These are phyloP conservation scores for Hysterium pulicare DNA, from an alignment of 2,329 filamentous ascomycete genomes.

Conservation along the genomic window DNA sequence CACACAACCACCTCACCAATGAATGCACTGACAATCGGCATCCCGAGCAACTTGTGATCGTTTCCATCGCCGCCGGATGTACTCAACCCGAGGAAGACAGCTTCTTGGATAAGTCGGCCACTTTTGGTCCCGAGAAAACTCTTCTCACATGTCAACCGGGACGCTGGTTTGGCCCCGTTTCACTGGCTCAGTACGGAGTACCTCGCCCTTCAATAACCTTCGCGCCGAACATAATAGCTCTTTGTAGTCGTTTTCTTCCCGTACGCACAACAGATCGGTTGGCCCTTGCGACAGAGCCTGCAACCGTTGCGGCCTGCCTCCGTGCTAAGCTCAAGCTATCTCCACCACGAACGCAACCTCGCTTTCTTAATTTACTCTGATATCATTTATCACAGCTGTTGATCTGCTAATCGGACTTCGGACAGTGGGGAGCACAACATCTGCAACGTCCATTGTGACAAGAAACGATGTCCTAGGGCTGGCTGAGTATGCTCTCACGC, in stretches of 20 bases:
- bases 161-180: not conserved
- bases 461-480: slow-evolving; percentile 1
- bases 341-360: not conserved
- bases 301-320: not conserved
- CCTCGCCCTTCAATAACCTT: not conserved
- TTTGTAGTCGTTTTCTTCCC: not conserved
- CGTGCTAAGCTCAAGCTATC: not conserved
- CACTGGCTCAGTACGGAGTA: not conserved
- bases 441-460: not conserved
- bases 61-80: not conserved
- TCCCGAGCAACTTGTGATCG: not conserved
- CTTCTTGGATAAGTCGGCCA: not conserved
- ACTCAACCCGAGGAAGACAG: not conserved
- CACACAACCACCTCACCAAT: too few species aligned
- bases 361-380: not conserved
- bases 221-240: not conserved
- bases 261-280: not conserved
- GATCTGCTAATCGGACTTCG: slow-evolving; percentile 2
- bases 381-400: not conserved
- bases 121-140: not conserved
- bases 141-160: not conserved
- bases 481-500: not conserved
- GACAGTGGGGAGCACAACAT: slow-evolving; percentile 2
- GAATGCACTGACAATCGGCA: not conserved
- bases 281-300: not conserved